A percentile compares a stretch with the other conserved stretches of the same genome.
These are phyloP conservation scores for Cytospora piceicola DNA, from an alignment of 2,329 filamentous ascomycete genomes.

Conservation along the genomic window DNA sequence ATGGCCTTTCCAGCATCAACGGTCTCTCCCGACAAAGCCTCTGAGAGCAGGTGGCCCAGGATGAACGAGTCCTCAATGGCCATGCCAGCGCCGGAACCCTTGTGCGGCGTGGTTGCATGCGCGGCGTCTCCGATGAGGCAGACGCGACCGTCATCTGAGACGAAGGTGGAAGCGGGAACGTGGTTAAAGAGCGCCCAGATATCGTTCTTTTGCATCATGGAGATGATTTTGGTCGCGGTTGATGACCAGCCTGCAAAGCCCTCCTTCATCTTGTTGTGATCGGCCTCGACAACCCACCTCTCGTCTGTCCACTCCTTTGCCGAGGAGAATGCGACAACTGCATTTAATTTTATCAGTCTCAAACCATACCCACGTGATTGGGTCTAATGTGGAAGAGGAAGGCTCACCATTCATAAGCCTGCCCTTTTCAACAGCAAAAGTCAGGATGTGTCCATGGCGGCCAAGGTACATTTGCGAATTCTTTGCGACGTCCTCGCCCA, in stretches of 20 bases:
- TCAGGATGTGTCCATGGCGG: constrained; percentile 27
- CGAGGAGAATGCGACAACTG: constrained; percentile 41
- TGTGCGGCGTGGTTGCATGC: constrained; percentile 35
- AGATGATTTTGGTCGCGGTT: constrained; percentile 39
- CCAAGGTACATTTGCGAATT: constrained; percentile 36
- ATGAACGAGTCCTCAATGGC: constrained; percentile 34
- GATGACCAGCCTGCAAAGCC: constrained; percentile 43
- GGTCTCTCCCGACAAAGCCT: constrained; percentile 19
- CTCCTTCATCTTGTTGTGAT: constrained; percentile 21
- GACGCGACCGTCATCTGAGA: constrained; percentile 31
- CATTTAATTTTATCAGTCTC: constrained; percentile 46
- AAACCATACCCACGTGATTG: fast-evolving
- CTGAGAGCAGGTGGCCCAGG: constrained; percentile 31
- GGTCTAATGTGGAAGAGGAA: constrained; percentile 39
- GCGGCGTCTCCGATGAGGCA: constrained; percentile 31
- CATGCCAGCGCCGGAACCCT: constrained; percentile 34
- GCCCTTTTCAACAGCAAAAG: constrained; percentile 26
- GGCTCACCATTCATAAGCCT: constrained; percentile 31
- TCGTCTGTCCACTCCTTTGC: constrained; percentile 27
- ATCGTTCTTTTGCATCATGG: constrained; percentile 37
- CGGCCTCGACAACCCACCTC: constrained; percentile 27
- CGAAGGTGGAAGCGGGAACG: constrained; percentile 47
- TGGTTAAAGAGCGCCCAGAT: constrained; percentile 53
- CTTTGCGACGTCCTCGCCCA: constrained; percentile 47
- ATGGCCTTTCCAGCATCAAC: constrained; percentile 42